These are phyloP conservation scores for Daldinia caldariorum DNA, from an alignment of 495 filamentous ascomycete genomes.

Conservation along the genomic window DNA sequence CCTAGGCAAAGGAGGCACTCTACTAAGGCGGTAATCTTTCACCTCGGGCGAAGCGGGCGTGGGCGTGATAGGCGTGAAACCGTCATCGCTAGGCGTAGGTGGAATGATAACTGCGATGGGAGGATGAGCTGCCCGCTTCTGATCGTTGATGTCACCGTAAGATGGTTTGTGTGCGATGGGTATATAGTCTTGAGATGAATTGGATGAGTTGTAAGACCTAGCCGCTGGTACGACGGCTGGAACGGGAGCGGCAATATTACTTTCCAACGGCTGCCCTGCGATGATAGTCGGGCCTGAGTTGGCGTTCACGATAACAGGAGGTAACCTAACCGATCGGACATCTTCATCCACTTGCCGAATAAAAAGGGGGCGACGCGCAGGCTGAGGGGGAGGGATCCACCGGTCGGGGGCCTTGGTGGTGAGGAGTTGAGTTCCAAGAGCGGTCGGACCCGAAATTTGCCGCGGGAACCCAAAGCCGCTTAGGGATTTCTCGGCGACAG, in stretches of 20 bases:
- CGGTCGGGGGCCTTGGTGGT: constrained; percentile 23
- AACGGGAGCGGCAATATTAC: constrained; percentile 9
- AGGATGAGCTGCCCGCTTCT: constrained; percentile 5
- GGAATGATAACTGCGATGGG: constrained; percentile 24
- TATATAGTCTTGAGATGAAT: constrained; percentile 38
- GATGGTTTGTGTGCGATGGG: constrained; percentile 37
- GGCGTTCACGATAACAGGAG: constrained; percentile 24
- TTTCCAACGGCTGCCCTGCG: constrained; percentile 12
- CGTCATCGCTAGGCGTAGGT: constrained; percentile 40
- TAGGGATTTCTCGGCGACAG: constrained; percentile 8
- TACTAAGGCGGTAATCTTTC: constrained; percentile 34
- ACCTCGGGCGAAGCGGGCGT: constrained; percentile 35
- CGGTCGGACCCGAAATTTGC: constrained; percentile 40
- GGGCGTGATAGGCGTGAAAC: constrained; percentile 42
- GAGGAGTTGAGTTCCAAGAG: constrained; percentile 46
- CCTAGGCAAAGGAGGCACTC: constrained; percentile 37
- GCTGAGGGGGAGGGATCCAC: constrained; percentile 37
- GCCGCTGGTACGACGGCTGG: constrained; percentile 12
- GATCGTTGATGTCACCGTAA: not conserved
- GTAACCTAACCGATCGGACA: constrained; percentile 31
- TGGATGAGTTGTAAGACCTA: constrained; percentile 4
- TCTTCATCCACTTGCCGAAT: constrained; percentile 31
- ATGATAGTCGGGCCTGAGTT: constrained; percentile 29
- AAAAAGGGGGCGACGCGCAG: constrained; percentile 40
- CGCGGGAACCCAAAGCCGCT: constrained; percentile 18